phyloP scores from a whole-genome alignment of 164 flowering plant species.

The grape (Vitis vinifera) region ASM3070453v1 NC_081811.1:8434001-8434500 shows the following conservation, averaged over 20 bases:
- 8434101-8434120: constrained; percentile 30
- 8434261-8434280: constrained; percentile 23
- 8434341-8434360: constrained; percentile 85
- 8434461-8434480: constrained; percentile 79
- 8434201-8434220: neutral
- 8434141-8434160: neutral
- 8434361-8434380: constrained; percentile 74
- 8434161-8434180: constrained; percentile 7
- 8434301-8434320: constrained; percentile 33
- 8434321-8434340: constrained; percentile 73
- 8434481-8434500: constrained; percentile 80
- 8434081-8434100: constrained; percentile 11
- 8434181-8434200: neutral
- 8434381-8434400: constrained; percentile 59
- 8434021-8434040: constrained; percentile 3
- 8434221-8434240: neutral
- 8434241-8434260: neutral
- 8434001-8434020: neutral
- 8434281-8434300: constrained; percentile 29
- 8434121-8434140: constrained; percentile 14
- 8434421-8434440: constrained; percentile 64
- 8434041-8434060: neutral
- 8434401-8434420: constrained; percentile 68
- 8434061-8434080: constrained; percentile 7
- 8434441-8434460: constrained; percentile 67